These are phyloP conservation scores for Zygosaccharomyces gambellarensis DNA, from an alignment of 805 yeast species.

Conservation along the genomic window DNA sequence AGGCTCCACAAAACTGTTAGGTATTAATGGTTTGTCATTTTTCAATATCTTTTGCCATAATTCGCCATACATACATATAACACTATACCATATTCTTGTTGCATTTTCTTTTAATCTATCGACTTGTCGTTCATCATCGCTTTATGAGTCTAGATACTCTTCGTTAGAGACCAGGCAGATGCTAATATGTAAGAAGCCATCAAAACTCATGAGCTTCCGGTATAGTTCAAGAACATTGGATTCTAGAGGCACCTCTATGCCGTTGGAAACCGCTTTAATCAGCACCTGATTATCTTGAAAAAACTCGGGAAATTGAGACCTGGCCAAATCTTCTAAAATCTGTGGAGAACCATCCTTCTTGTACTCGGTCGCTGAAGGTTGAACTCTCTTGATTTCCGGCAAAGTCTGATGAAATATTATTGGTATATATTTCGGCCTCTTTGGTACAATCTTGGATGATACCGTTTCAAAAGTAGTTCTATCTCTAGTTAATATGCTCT, in stretches of 20 bases:
- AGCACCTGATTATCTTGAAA: slow-evolving; percentile 41
- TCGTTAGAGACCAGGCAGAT: slow-evolving; percentile 11
- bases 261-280: slow-evolving; percentile 46
- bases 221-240: slow-evolving; percentile 46
- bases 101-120: background rate
- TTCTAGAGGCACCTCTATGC: slow-evolving; percentile 45
- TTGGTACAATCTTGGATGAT: slow-evolving; percentile 19
- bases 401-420: slow-evolving; percentile 30
- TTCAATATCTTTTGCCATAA: background rate
- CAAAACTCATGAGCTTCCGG: slow-evolving; percentile 45
- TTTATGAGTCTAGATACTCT: background rate
- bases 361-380: slow-evolving; percentile 23
- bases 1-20: slow-evolving; percentile 8
- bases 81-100: slow-evolving; percentile 1
- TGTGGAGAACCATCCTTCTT: slow-evolving; percentile 5
- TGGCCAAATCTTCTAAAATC: slow-evolving; percentile 25
- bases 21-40: background rate
- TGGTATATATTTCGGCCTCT: slow-evolving; percentile 17
- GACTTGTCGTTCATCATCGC: background rate
- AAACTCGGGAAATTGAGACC: slow-evolving; percentile 39
- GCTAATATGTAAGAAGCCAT: slow-evolving; percentile 56
- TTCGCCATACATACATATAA: background rate
- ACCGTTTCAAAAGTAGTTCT: slow-evolving; percentile 20
- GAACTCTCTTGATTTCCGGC: slow-evolving; percentile 35
- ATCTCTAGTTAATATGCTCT: slow-evolving; percentile 38